A percentile compares a stretch with the other conserved stretches of the same genome.
These are phyloP conservation scores for Teratosphaeria zuluensis DNA, from an alignment of 2,329 filamentous ascomycete species.

Conservation along the genomic window DNA sequence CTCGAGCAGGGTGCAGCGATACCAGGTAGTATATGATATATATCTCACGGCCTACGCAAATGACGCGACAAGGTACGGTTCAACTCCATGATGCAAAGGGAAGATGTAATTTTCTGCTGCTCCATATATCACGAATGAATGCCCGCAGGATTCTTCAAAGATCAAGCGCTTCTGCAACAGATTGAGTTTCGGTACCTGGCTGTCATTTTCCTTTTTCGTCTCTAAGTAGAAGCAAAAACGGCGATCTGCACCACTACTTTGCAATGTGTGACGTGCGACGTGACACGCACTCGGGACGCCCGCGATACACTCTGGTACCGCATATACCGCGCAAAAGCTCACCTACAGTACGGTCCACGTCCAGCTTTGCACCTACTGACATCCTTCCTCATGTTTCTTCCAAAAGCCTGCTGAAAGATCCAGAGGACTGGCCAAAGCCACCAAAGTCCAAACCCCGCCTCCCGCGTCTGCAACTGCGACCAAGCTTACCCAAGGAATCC, in stretches of 20 bases:
- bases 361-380: neutral
- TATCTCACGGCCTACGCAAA: neutral
- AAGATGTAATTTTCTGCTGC: neutral
- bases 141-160: neutral
- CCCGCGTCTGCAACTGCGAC: neutral
- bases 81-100: neutral
- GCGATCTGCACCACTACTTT: neutral
- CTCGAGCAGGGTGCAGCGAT: neutral
- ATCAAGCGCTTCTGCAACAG: neutral
- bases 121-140: neutral
- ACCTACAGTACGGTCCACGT: neutral
- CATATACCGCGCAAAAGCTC: neutral
- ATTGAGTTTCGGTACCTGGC: neutral
- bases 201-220: neutral
- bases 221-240: neutral
- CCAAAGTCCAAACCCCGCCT: neutral
- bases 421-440: neutral
- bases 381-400: neutral
- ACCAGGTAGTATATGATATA: neutral
- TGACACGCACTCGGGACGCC: neutral
- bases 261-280: constrained; percentile 2
- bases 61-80: neutral
- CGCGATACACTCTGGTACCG: neutral
- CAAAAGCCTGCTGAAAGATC: neutral
- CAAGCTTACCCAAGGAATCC: neutral